phyloP scores from a whole-genome alignment of 2,329 filamentous ascomycete species.

The Verticillium klebahnii region DNA sequence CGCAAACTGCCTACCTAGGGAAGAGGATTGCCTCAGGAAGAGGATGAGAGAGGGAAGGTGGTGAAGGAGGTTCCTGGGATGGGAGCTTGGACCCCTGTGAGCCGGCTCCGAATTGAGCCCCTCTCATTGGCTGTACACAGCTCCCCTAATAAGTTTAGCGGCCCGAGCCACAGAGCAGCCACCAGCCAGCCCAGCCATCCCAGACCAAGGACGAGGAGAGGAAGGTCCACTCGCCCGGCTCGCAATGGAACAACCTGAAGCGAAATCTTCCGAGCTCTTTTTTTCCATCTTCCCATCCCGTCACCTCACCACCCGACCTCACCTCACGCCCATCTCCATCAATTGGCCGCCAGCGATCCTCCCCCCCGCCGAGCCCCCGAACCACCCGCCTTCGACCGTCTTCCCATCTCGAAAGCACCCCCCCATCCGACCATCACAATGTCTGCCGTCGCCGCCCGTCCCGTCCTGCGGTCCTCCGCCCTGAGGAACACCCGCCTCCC shows the following conservation, averaged over 20 bases:
- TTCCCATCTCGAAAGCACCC: background rate
- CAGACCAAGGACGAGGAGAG: background rate
- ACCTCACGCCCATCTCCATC: conserved; percentile 22
- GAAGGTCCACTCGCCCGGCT: conserved; percentile 11
- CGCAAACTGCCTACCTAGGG: no score
- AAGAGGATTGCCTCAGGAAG: background rate
- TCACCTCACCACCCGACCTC: conserved; percentile 14
- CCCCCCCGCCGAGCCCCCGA: conserved; percentile 3
- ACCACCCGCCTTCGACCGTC: background rate
- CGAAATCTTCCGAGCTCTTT: conserved; percentile 44
- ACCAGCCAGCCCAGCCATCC: background rate
- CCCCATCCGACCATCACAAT: conserved; percentile 15
- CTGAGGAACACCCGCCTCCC: conserved; percentile 36
- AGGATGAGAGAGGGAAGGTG: background rate
- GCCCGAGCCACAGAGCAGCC: background rate
- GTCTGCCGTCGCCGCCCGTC: conserved; percentile 32
- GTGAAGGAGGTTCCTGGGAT: background rate
- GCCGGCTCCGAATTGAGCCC: background rate
- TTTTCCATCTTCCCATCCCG: conserved; percentile 23
- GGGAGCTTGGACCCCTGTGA: background rate
- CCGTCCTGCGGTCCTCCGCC: conserved; percentile 40
- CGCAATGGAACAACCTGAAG: conserved; percentile 20
- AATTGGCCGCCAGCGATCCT: conserved; percentile 24
- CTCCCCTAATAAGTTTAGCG: conserved; percentile 1
- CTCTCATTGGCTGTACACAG: background rate